phyloP scores from a whole-genome alignment of 768 basidiomycete genomes.

The Leucocoprinus sp. region DNA sequence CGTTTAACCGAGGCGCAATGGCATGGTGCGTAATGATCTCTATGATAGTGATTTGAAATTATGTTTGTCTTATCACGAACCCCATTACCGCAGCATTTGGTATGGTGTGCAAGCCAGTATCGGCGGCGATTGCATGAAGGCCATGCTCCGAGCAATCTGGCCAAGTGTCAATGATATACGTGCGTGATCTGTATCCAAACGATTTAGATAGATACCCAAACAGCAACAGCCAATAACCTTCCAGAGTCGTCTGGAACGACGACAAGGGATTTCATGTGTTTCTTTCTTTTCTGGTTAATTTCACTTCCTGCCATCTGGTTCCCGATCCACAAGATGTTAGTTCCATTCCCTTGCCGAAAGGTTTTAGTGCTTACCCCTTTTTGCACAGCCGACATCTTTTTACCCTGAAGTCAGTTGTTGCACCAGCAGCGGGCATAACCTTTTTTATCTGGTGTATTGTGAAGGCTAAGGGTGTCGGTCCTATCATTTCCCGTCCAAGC shows the following conservation, averaged over 20 bases:
- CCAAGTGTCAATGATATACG: slow-evolving; percentile 62
- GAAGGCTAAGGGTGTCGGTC: slow-evolving; percentile 71
- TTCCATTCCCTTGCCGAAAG: slow-evolving; percentile 13
- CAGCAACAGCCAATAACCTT: slow-evolving; percentile 50
- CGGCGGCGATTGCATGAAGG: slow-evolving; percentile 69
- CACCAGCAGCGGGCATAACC: slow-evolving; percentile 58
- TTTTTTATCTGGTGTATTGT: slow-evolving; percentile 77
- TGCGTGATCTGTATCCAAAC: slow-evolving; percentile 23
- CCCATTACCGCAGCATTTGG: slow-evolving; percentile 43
- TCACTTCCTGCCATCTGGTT: slow-evolving; percentile 78
- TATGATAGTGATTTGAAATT: neutral
- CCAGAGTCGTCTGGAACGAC: slow-evolving; percentile 69
- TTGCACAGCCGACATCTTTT: slow-evolving; percentile 61
- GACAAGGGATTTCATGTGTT: slow-evolving; percentile 69
- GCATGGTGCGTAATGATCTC: slow-evolving; percentile 42
- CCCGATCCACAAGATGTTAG: slow-evolving; percentile 73
- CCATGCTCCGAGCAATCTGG: slow-evolving; percentile 72
- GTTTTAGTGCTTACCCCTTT: slow-evolving; percentile 5
- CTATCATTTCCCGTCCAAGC: slow-evolving; percentile 59
- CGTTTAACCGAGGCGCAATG: slow-evolving; percentile 69
- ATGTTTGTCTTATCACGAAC: neutral
- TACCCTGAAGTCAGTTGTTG: slow-evolving; percentile 67
- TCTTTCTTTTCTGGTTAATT: slow-evolving; percentile 83
- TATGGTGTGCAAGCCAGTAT: slow-evolving; percentile 78
- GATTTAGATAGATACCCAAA: slow-evolving; percentile 6